Evolutionary conservation across 2,329 filamentous ascomycete genomes (phyloP), one percentile per base, ranked within the genome.

Genomic region (Cladosporium sp.): DNA sequence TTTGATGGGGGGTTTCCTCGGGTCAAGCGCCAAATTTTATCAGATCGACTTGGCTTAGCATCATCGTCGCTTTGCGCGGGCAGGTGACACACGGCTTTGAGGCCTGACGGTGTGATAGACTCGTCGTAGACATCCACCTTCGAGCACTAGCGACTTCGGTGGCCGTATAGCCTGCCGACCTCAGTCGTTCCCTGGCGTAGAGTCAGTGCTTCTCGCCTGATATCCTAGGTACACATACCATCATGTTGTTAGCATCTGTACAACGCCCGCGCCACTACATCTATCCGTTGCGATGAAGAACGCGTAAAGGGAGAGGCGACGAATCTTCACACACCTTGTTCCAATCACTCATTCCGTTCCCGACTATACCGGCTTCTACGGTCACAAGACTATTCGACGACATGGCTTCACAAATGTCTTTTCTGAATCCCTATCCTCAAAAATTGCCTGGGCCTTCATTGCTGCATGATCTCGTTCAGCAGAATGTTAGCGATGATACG

Each of bases 391-490:
- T n/a, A 18, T 17, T 12, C 2, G 15, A 29, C 29, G 24, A 19
- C 7, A 50, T 50, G 47, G 36, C 45, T 11, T n/a, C 29, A 11
- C 22, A 36, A 27, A 64, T 80, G 34, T 83, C 82, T 5, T 75
- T 85, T 57, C 65, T 82, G 48, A 87, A 88, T 64, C 68, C 73
- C 37, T 64, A 71, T 24, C 82, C 84, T 24, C 62, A 61, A 40
- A 61, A 66, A 29, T 62, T 85, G 12, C 64, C 73, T 19, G 84
- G 84, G 9, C 79, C 82, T 17, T 57, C 64, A 27, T 67, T 83
- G 15, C 73, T 86, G 17, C 83, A 86, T 65, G 68, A 86, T 8
- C 75, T 95, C 7, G 79, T 93, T 50, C 66, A n/a, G 54, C 61
- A 19, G 59, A 67, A 48, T 38, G 38, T 48, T 18, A 24, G 19